Evolutionary conservation across 2,329 filamentous ascomycete species (phyloP).

Genomic region (Colletotrichum musicola): DNA sequence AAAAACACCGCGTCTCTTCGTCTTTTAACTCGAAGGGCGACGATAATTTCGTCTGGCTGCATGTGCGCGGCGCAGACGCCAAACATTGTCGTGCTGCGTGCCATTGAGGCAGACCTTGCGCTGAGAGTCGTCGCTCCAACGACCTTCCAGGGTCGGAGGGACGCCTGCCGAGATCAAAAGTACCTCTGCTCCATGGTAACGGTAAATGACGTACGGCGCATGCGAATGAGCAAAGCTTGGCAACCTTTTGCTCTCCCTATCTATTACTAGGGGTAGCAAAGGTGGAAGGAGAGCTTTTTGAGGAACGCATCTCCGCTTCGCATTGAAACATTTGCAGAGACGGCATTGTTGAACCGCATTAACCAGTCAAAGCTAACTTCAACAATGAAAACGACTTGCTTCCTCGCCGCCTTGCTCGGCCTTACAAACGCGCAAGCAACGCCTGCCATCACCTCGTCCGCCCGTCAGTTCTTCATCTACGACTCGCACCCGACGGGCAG

Average conservation of each 20-base stretch:
- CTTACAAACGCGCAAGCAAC: slow-evolving; percentile 6
- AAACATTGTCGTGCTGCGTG: too few relatives aligned
- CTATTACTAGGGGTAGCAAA: too few relatives aligned
- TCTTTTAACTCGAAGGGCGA: too few relatives aligned
- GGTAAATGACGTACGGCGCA: background rate
- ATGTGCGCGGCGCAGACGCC: too few relatives aligned
- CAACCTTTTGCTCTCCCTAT: background rate
- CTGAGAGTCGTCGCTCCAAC: too few relatives aligned
- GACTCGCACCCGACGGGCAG: slow-evolving; percentile 27
- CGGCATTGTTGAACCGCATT: too few relatives aligned
- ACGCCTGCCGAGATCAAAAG: background rate
- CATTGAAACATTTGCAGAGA: too few relatives aligned
- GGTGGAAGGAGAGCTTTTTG: too few relatives aligned
- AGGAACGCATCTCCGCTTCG: too few relatives aligned
- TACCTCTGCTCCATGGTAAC: background rate
- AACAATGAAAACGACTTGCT: slow-evolving; percentile 4
- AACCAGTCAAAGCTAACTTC: background rate
- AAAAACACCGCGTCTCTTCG: too few relatives aligned
- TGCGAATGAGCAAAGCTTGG: background rate
- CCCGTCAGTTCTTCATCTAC: slow-evolving; percentile 27
- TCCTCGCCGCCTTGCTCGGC: background rate
- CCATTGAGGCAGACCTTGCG: too few relatives aligned
- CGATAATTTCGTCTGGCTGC: too few relatives aligned
- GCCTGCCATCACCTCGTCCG: slow-evolving; percentile 11
- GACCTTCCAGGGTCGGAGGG: background rate